Conservation (phyloP, 345 rosid species). For the Cardamine resedifolia region DNA sequence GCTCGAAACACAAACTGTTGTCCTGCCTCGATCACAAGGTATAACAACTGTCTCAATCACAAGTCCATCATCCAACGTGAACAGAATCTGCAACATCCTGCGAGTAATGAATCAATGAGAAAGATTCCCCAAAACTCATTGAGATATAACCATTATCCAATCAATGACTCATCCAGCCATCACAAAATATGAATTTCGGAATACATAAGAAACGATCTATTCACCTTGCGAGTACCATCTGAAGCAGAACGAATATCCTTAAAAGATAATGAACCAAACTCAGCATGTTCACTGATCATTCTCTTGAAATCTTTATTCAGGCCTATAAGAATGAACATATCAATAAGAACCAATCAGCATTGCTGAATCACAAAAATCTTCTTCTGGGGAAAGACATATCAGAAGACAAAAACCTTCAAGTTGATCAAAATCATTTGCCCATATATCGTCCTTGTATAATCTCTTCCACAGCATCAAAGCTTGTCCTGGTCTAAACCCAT, state of each 20-base stretch:
- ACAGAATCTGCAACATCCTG: conserved; percentile 94
- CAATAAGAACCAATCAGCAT: not conserved
- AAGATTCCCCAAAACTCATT: conserved; percentile 36
- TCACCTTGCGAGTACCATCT: conserved; percentile 91
- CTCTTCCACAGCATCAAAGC: conserved; percentile 97
- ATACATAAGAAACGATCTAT: not conserved
- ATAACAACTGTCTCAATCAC: conserved; percentile 80
- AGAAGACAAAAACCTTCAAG: conserved; percentile 60
- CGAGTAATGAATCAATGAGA: conserved; percentile 67
- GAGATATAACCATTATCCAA: not conserved
- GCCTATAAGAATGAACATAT: conserved; percentile 42
- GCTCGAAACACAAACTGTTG: conserved; percentile 90
- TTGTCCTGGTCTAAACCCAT: conserved; percentile 87
- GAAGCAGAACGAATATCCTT: conserved; percentile 67
- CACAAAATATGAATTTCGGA: not conserved
- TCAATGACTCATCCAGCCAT: not conserved
- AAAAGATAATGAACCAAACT: conserved; percentile 63
- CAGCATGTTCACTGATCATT: conserved; percentile 64
- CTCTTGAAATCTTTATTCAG: conserved; percentile 85
- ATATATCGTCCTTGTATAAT: conserved; percentile 66
- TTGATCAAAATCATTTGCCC: conserved; percentile 65
- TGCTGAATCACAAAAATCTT: not conserved
- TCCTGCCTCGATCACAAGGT: conserved; percentile 86
- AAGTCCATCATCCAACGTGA: conserved; percentile 74
- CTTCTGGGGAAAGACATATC: not conserved